A percentile compares a stretch with the other conserved stretches of the same genome.
These are phyloP conservation scores for Pholiota adiposa DNA, from an alignment of 1,284 basidiomycete genomes.

Conservation along the genomic window DNA sequence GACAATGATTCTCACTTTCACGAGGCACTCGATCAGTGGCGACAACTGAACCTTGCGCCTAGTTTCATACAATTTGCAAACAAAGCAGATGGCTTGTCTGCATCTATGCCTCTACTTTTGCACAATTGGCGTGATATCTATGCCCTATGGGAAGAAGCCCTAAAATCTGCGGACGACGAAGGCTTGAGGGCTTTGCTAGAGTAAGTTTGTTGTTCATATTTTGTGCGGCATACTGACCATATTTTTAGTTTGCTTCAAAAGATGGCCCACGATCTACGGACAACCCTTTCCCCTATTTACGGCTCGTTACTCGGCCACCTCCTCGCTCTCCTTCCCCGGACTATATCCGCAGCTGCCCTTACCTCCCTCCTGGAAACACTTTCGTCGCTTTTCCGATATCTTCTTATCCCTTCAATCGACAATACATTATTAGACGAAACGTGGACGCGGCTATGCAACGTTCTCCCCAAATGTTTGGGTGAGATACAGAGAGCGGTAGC, in stretches of 20 bases:
- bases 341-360: slow-evolving; percentile 61
- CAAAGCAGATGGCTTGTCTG: slow-evolving; percentile 62
- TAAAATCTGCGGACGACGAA: slow-evolving; percentile 68
- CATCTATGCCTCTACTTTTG: slow-evolving; percentile 81
- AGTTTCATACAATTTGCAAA: slow-evolving; percentile 76
- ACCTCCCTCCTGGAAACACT: slow-evolving; percentile 68
- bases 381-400: slow-evolving; percentile 68
- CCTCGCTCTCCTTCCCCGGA: slow-evolving; percentile 59
- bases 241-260: slow-evolving; percentile 71
- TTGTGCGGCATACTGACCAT: slow-evolving; percentile 14
- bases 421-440: slow-evolving; percentile 57
- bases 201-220: slow-evolving; percentile 45
- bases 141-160: slow-evolving; percentile 59
- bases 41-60: slow-evolving; percentile 79
- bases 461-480: slow-evolving; percentile 60
- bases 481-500: slow-evolving; percentile 75
- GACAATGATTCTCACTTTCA: slow-evolving; percentile 78
- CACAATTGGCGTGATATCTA: slow-evolving; percentile 78
- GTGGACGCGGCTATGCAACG: slow-evolving; percentile 55
- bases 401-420: slow-evolving; percentile 63
- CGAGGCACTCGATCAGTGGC: slow-evolving; percentile 70
- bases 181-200: slow-evolving; percentile 70
- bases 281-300: slow-evolving; percentile 67
- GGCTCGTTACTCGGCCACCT: slow-evolving; percentile 54
- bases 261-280: slow-evolving; percentile 74